phyloP scores from a whole-genome alignment of 1,284 basidiomycete genomes.

The Fomitiporia mediterranea region DNA sequence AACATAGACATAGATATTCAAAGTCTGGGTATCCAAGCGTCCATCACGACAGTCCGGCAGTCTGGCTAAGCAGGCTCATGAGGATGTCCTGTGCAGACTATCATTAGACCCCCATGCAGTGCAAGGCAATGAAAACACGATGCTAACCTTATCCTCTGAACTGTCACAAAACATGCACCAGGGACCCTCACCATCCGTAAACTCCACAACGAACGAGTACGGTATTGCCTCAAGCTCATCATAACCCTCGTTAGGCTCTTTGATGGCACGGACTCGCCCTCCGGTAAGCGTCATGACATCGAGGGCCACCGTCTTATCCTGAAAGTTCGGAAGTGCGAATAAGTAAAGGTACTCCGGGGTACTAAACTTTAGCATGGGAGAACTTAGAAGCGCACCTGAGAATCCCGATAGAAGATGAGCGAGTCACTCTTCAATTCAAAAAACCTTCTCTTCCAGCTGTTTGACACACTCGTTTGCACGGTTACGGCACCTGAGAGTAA shows the following conservation, averaged over 20 bases:
- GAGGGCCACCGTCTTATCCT: conserved; percentile 46
- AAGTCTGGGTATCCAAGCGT: neutral
- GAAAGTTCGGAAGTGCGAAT: conserved; percentile 10
- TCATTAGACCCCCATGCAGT: conserved; percentile 4
- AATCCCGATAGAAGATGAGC: conserved; percentile 50
- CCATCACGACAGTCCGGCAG: conserved; percentile 19
- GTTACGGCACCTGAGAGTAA: conserved; percentile 63
- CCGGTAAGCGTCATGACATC: conserved; percentile 45
- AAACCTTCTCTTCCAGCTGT: conserved; percentile 64
- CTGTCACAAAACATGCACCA: conserved; percentile 66
- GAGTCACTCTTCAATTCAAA: conserved; percentile 51
- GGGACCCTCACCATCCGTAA: conserved; percentile 41
- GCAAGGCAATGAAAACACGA: conserved; percentile 7
- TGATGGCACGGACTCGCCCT: conserved; percentile 41
- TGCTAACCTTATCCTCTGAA: conserved; percentile 59
- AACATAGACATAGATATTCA: neutral
- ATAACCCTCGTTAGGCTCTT: conserved; percentile 68
- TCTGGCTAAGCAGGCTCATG: conserved; percentile 21
- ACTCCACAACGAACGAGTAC: conserved; percentile 64
- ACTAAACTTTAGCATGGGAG: neutral
- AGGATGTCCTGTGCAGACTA: conserved; percentile 21
- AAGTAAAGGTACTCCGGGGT: neutral
- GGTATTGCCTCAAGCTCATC: conserved; percentile 68
- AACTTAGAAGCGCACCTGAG: conserved; percentile 37
- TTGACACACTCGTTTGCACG: conserved; percentile 50